Evolutionary conservation across 2,329 filamentous ascomycete genomes (phyloP), one percentile per base, ranked within the genome.

Genomic region (Pseudofabraea citricarpa): DNA sequence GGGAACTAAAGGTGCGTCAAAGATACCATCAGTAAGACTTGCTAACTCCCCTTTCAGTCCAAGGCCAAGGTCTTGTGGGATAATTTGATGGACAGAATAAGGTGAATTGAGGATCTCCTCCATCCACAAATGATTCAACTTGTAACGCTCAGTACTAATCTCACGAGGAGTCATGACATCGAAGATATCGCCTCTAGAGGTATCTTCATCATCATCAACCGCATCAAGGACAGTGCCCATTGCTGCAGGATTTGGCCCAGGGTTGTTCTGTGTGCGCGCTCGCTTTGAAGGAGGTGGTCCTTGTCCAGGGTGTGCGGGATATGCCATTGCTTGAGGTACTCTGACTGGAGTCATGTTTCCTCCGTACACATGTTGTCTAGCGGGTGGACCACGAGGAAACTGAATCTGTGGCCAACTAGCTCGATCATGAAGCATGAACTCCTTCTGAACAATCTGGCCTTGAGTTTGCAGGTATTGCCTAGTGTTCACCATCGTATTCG

Each of bases 101-200:
- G 90, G 89, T 1, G 91, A 97, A 1, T 87, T 88, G 42, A 97
- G 78, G 21, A 98, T 83, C 66, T 98, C 91, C 60, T 97, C 93
- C 88, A 98, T 95, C 93, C 91, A 97, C 63, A 95, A 89, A 58
- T 98, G 91, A 57, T 98, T 94, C 60, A 96, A 90, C 61, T 85
- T 85, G 64, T 96, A 98, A 43, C 93, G 80, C 51, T 82, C 80
- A 47, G 88, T 73, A 55, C 90, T 95, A 48, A 98, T 85, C 51
- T 98, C 93, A 33, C 90, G 79, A 3, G 90, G 90, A 0, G 89
- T 91, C 49, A 96, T 72, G 50, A 89, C 80, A 60, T 98, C 93
- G 57, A 98, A 88, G 61, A 90, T 76, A 63, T 98, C 93, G 21
- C 90, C 90, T 16, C 87, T 76, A 6, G 85, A 86, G 3, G 85